Conservation (phyloP, 768 basidiomycete genomes). For the Rubroboletus pulcherrimus region DNA sequence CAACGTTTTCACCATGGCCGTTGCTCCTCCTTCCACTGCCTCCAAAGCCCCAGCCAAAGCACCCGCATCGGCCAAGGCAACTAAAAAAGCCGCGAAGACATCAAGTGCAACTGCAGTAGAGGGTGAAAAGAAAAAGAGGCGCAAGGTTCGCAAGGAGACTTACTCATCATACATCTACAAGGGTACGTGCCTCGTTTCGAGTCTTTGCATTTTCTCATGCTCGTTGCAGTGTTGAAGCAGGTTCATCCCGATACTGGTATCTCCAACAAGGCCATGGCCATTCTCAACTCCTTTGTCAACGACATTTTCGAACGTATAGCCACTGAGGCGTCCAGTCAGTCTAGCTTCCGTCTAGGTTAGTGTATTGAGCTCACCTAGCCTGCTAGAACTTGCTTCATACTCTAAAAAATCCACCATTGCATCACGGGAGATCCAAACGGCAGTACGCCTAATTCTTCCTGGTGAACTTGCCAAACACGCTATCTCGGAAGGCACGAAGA, state of each 20-base stretch:
- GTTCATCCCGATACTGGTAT: constrained; percentile 99
- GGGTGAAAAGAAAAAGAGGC: constrained; percentile 84
- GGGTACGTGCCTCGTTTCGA: constrained; percentile 38
- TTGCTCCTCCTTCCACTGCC: constrained; percentile 46
- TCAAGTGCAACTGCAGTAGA: constrained; percentile 50
- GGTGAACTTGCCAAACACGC: constrained; percentile 99
- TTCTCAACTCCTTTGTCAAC: constrained; percentile 89
- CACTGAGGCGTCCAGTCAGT: constrained; percentile 80
- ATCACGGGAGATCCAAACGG: constrained; percentile 96
- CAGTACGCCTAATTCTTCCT: constrained; percentile 91
- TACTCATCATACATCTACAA: constrained; percentile 96
- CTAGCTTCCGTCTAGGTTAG: not conserved
- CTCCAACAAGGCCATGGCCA: constrained; percentile 95
- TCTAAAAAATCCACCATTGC: constrained; percentile 99
- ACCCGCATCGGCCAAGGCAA: constrained; percentile 31
- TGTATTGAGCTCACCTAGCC: not conserved
- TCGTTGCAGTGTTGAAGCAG: constrained; percentile 78
- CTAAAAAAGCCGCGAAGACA: constrained; percentile 59
- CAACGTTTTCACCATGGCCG: constrained; percentile 47
- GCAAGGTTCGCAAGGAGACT: constrained; percentile 87
- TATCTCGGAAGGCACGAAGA: constrained; percentile 90
- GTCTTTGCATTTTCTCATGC: not conserved
- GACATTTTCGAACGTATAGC: constrained; percentile 94
- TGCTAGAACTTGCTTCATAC: constrained; percentile 87
- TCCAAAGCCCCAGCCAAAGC: constrained; percentile 46